These are phyloP conservation scores for Begonia masoniana DNA, from an alignment of 306 rosid genomes.

Conservation along the genomic window DNA sequence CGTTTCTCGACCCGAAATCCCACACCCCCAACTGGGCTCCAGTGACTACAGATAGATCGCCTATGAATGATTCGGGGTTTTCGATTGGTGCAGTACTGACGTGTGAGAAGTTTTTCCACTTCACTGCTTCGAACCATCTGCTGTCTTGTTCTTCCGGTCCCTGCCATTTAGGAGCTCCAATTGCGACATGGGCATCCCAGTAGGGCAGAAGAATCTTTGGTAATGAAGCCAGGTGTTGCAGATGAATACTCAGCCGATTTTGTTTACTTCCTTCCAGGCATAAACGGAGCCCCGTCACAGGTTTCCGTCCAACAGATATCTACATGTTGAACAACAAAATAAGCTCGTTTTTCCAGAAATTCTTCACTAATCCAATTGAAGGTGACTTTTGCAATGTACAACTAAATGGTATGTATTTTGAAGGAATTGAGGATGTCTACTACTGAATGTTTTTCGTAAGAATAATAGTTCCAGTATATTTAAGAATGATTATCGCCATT, in stretches of 20 bases:
- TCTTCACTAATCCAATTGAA: too few species aligned
- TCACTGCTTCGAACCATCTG: conserved; percentile 79
- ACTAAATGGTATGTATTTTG: too few species aligned
- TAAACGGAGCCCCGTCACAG: conserved; percentile 65
- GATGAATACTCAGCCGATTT: conserved; percentile 61
- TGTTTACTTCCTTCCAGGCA: conserved; percentile 69
- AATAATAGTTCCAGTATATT: too few species aligned
- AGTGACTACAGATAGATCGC: conserved; percentile 58
- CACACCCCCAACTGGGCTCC: conserved; percentile 89
- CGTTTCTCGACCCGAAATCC: conserved; percentile 72
- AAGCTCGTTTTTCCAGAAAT: too few species aligned
- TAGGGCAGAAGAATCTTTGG: conserved; percentile 65
- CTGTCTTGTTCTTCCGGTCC: conserved; percentile 90
- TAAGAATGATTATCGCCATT: too few species aligned
- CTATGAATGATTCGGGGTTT: conserved; percentile 51
- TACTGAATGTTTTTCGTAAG: too few species aligned
- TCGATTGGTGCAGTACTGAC: conserved; percentile 82
- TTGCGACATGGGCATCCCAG: conserved; percentile 68
- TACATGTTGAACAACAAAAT: conserved; percentile 15
- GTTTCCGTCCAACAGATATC: conserved; percentile 80
- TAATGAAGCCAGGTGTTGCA: conserved; percentile 64
- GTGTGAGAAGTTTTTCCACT: conserved; percentile 79
- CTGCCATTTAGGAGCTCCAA: conserved; percentile 86
- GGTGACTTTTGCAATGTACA: too few species aligned
- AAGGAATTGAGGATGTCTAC: too few species aligned